Conservation (phyloP, 2,329 filamentous ascomycete genomes). For the Exophiala calicioides region DNA sequence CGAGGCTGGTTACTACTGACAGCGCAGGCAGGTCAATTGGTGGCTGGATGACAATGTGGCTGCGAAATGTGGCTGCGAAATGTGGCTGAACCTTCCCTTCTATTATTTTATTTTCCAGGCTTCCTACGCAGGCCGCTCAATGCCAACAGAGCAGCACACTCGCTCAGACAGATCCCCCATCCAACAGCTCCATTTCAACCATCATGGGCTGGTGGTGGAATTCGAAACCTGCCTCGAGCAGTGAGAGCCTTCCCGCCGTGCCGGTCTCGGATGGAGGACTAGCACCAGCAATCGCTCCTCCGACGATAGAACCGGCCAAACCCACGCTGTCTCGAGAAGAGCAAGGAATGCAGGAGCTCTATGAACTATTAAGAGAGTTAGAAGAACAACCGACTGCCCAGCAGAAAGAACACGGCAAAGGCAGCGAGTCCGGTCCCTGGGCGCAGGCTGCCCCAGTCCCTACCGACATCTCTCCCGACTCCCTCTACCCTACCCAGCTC, state of each 20-base stretch:
- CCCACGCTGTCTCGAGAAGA: slow-evolving; percentile 45
- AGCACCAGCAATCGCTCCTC: slow-evolving; percentile 21
- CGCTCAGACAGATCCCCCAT: too few species aligned
- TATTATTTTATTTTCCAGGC: neutral
- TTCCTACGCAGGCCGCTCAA: too few species aligned
- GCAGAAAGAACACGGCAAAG: slow-evolving; percentile 11
- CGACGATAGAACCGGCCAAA: slow-evolving; percentile 28
- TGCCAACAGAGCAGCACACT: too few species aligned
- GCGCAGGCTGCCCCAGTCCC: slow-evolving; percentile 29
- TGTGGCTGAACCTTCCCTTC: slow-evolving; percentile 11
- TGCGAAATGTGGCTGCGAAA: too few species aligned
- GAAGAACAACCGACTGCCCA: slow-evolving; percentile 34
- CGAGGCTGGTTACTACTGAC: slow-evolving; percentile 2
- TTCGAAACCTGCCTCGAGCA: slow-evolving; percentile 34
- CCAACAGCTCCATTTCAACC: neutral
- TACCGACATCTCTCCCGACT: slow-evolving; percentile 57
- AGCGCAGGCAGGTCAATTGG: slow-evolving; percentile 6
- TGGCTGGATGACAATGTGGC: too few species aligned
- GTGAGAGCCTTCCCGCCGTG: slow-evolving; percentile 6
- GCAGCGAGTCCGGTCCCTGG: slow-evolving; percentile 6
- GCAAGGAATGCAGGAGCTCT: slow-evolving; percentile 57
- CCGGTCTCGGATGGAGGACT: neutral
- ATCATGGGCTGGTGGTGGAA: slow-evolving; percentile 52
- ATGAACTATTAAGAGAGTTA: slow-evolving; percentile 54
- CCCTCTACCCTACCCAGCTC: slow-evolving; percentile 77